These are phyloP conservation scores for Panaeolus cyanescens DNA, from an alignment of 768 basidiomycete species.

Conservation along the genomic window DNA sequence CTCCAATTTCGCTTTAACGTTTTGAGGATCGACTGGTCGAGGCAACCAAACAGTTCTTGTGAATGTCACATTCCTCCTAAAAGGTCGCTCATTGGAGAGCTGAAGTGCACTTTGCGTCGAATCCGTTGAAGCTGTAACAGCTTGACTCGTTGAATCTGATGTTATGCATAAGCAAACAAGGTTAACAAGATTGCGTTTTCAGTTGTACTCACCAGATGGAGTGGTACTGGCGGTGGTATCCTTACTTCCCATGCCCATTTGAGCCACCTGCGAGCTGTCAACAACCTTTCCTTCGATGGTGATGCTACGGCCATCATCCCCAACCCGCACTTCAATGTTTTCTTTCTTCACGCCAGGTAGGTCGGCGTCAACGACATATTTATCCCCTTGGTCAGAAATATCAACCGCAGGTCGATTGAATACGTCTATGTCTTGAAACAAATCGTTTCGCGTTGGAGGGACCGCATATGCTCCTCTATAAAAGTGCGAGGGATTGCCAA, in stretches of 20 bases:
- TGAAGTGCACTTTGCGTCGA: slow-evolving; percentile 34
- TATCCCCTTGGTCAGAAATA: slow-evolving; percentile 62
- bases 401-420: slow-evolving; percentile 61
- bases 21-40: slow-evolving; percentile 55
- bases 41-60: slow-evolving; percentile 75
- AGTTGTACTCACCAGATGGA: neutral
- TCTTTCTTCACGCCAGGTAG: slow-evolving; percentile 80
- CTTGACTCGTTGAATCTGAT: neutral
- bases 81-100: slow-evolving; percentile 62
- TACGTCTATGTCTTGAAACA: slow-evolving; percentile 20
- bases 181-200: too few relatives aligned
- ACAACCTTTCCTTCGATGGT: slow-evolving; percentile 70
- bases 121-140: neutral
- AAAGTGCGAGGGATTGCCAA: slow-evolving; percentile 35
- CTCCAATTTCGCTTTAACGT: slow-evolving; percentile 62
- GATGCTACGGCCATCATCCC: slow-evolving; percentile 68
- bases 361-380: slow-evolving; percentile 75
- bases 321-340: slow-evolving; percentile 68
- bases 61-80: slow-evolving; percentile 56
- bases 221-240: neutral
- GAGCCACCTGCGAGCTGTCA: slow-evolving; percentile 19
- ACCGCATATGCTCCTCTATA: slow-evolving; percentile 22
- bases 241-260: neutral
- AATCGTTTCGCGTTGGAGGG: slow-evolving; percentile 25
- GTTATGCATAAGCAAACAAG: too few relatives aligned